These are phyloP conservation scores for Phytopythium chamaehyphon DNA, from an alignment of 352 stramenopile species.

Conservation along the genomic window DNA sequence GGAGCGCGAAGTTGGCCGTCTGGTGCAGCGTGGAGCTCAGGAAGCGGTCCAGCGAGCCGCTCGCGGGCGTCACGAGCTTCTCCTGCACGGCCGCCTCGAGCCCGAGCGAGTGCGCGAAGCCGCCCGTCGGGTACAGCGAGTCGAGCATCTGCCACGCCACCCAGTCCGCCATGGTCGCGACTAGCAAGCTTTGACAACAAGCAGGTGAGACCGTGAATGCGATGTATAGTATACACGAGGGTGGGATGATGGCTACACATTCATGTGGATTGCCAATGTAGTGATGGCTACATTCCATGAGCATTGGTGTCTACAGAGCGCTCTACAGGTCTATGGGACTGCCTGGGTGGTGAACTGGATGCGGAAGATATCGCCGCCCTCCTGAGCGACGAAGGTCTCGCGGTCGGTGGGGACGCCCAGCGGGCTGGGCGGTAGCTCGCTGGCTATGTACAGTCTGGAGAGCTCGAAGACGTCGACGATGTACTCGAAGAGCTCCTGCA, in stretches of 20 bases:
- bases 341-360: constrained; percentile 40
- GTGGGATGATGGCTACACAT: no score
- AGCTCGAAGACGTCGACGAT: constrained; percentile 77
- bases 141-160: constrained; percentile 79
- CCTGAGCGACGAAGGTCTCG: constrained; percentile 57
- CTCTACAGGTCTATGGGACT: neutral
- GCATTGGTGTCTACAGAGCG: neutral
- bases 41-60: constrained; percentile 46
- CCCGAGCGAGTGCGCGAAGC: constrained; percentile 78
- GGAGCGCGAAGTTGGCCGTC: constrained; percentile 67
- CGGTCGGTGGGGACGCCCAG: constrained; percentile 70
- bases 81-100: constrained; percentile 78
- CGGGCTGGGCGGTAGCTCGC: constrained; percentile 44
- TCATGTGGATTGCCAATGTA: no score
- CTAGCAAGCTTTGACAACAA: no score
- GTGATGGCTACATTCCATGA: no score
- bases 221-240: no score
- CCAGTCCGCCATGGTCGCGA: constrained; percentile 22
- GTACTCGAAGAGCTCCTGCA: constrained; percentile 78
- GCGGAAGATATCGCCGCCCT: constrained; percentile 73
- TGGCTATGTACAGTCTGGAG: constrained; percentile 35
- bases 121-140: constrained; percentile 77
- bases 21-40: constrained; percentile 62
- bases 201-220: no score
- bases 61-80: constrained; percentile 33